These are phyloP conservation scores for Ogataea kodamae DNA, from an alignment of 805 yeast genomes.

Conservation along the genomic window DNA sequence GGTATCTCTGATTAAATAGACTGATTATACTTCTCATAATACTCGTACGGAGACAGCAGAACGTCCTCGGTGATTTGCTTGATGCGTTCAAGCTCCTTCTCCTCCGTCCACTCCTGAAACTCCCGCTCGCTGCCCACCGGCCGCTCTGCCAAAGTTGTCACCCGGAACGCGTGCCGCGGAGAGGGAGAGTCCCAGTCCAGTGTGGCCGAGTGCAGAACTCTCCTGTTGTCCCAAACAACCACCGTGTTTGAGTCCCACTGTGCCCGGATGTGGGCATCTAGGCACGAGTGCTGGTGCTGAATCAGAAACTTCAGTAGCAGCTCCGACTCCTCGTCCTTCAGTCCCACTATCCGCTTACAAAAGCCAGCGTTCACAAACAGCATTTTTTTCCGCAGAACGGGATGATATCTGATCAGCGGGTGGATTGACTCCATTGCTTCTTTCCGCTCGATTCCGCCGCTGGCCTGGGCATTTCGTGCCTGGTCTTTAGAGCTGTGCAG, in stretches of 20 bases:
- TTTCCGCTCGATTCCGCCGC: constrained; percentile 67
- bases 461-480: constrained; percentile 50
- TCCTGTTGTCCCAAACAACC: constrained; percentile 77
- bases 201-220: constrained; percentile 66
- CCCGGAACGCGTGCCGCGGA: constrained; percentile 69
- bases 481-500: constrained; percentile 70
- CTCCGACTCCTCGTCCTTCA: constrained; percentile 70
- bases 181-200: constrained; percentile 68
- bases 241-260: constrained; percentile 68
- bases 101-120: constrained; percentile 32
- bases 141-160: constrained; percentile 70
- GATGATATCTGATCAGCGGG: constrained; percentile 70
- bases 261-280: constrained; percentile 67
- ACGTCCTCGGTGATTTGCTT: constrained; percentile 16
- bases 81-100: constrained; percentile 22
- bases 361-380: constrained; percentile 58
- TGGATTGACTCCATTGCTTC: constrained; percentile 59
- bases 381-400: constrained; percentile 62
- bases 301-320: constrained; percentile 54
- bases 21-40: constrained; percentile 13
- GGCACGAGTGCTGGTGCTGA: constrained; percentile 46
- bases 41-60: constrained; percentile 21
- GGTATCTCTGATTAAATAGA: no score
- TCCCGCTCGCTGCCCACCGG: constrained; percentile 42
- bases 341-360: constrained; percentile 63